Percentiles rank a stretch among this genome's conserved stretches.
These are phyloP conservation scores for Phytophthora kernoviae DNA, from an alignment of 352 stramenopile genomes.

Conservation along the genomic window DNA sequence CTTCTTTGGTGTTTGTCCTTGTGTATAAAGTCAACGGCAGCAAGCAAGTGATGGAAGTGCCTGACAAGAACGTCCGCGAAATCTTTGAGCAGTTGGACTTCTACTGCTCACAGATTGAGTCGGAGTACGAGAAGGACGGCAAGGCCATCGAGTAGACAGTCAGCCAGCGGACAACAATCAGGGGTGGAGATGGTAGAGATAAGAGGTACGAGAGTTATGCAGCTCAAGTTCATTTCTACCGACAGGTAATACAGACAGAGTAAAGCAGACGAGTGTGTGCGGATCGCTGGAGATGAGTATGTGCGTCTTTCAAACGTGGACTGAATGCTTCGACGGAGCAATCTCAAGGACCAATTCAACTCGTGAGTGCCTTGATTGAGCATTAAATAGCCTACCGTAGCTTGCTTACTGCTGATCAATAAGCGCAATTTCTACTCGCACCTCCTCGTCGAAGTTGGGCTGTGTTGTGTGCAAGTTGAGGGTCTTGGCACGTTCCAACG, in stretches of 20 bases:
- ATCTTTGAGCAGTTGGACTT: slow-evolving; percentile 88
- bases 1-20: background rate
- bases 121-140: slow-evolving; percentile 82
- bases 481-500: slow-evolving; percentile 49
- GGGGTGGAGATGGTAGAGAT: slow-evolving; percentile 12
- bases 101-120: slow-evolving; percentile 87
- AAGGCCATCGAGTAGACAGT: slow-evolving; percentile 82
- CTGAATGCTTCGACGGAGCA: background rate
- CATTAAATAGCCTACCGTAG: slow-evolving; percentile 26
- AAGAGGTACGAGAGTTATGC: slow-evolving; percentile 3
- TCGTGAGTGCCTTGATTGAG: slow-evolving; percentile 3
- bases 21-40: slow-evolving; percentile 69
- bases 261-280: slow-evolving; percentile 18
- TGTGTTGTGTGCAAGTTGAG: slow-evolving; percentile 44
- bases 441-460: slow-evolving; percentile 44
- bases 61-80: slow-evolving; percentile 75
- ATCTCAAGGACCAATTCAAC: background rate
- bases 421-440: slow-evolving; percentile 53
- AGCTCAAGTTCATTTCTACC: slow-evolving; percentile 14
- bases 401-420: slow-evolving; percentile 52
- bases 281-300: slow-evolving; percentile 6
- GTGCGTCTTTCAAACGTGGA: background rate
- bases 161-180: slow-evolving; percentile 6
- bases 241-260: slow-evolving; percentile 23
- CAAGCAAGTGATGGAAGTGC: slow-evolving; percentile 73